These are phyloP conservation scores for Talaromyces borbonicus DNA, from an alignment of 495 filamentous ascomycete species.

Conservation along the genomic window DNA sequence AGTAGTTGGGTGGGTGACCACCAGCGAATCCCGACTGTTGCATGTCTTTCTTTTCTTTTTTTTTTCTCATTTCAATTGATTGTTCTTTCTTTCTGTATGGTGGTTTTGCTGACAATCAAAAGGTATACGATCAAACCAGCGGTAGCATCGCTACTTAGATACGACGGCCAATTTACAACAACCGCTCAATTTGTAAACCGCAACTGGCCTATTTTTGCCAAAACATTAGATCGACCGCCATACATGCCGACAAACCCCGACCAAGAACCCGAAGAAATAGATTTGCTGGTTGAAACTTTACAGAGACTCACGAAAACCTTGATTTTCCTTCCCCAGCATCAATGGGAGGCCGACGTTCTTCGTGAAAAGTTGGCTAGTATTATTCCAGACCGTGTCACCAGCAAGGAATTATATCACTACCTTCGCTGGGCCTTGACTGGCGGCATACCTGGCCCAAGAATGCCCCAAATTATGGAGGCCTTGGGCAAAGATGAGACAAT, in stretches of 20 bases:
- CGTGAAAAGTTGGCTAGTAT: constrained; percentile 15
- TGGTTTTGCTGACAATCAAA: background rate
- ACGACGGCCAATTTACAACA: constrained; percentile 54
- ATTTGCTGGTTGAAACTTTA: constrained; percentile 22
- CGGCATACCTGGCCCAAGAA: constrained; percentile 46
- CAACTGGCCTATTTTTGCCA: constrained; percentile 55
- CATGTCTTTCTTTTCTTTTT: constrained; percentile 11
- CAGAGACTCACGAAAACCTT: constrained; percentile 30
- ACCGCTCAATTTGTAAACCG: constrained; percentile 46
- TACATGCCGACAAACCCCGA: constrained; percentile 18
- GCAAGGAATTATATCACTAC: constrained; percentile 42
- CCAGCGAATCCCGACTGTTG: constrained; percentile 27
- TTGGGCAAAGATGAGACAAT: constrained; percentile 54
- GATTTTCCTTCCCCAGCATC: constrained; percentile 26
- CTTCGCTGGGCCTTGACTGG: constrained; percentile 59
- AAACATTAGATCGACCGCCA: constrained; percentile 23
- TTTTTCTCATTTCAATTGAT: background rate
- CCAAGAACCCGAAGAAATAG: constrained; percentile 2
- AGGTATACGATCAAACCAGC: background rate
- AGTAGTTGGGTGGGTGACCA: constrained; percentile 29
- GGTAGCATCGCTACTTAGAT: constrained; percentile 44
- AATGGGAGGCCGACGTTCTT: constrained; percentile 30
- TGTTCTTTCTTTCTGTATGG: background rate
- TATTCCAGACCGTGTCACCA: constrained; percentile 24
- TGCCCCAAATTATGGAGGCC: constrained; percentile 49